Conservation (phyloP, 2,329 filamentous ascomycete species). For the Aspergillus oerlinghausenensis region DNA sequence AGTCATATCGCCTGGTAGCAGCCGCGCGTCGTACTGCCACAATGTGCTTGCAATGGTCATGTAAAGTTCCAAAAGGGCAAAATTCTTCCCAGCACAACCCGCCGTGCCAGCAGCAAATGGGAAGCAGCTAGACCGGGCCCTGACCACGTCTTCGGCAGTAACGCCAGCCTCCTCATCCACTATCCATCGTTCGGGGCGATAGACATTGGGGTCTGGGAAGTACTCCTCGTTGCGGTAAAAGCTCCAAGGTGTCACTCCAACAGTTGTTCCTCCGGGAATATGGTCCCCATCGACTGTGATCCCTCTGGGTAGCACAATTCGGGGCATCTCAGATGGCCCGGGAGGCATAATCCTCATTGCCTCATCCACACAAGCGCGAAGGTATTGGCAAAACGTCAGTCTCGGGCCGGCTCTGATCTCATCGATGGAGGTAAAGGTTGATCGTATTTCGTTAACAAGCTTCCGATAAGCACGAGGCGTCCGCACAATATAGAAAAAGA, state of each 20-base stretch:
- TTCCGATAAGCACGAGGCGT: constrained; percentile 25
- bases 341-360: constrained; percentile 14
- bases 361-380: constrained; percentile 8
- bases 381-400: background rate
- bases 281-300: constrained; percentile 24
- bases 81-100: too few species aligned
- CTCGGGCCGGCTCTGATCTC: constrained; percentile 27
- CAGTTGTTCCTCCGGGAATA: constrained; percentile 29
- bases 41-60: too few species aligned
- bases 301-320: constrained; percentile 24
- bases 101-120: too few species aligned
- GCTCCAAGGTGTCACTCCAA: constrained; percentile 37
- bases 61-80: too few species aligned
- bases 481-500: constrained; percentile 36
- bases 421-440: constrained; percentile 23
- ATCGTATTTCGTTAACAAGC: constrained; percentile 34
- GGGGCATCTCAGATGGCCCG: constrained; percentile 21
- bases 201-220: constrained; percentile 15
- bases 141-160: too few species aligned
- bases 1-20: too few species aligned
- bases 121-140: too few species aligned
- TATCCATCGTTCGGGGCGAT: constrained; percentile 39
- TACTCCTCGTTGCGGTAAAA: constrained; percentile 12
- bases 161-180: background rate
- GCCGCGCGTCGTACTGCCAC: too few species aligned